Evolutionary conservation across 805 yeast genomes (phyloP), one percentile per base, ranked within the genome.

Genomic region (Candida coquimbonensis): DNA sequence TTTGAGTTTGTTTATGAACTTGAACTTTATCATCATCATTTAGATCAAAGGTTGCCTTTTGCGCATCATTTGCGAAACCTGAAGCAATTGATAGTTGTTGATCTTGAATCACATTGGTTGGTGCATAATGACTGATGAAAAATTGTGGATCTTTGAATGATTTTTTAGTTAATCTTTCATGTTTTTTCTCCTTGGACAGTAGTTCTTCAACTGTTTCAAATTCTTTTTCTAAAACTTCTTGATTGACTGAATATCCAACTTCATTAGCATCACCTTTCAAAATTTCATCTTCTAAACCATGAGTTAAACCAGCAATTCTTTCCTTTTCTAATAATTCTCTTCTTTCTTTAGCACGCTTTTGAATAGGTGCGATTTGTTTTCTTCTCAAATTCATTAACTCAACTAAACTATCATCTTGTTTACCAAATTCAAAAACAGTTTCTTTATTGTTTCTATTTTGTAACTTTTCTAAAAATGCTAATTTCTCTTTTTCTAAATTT

Each of bases 401-500:
- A 36, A 86, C 83, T 60, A 88, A 72, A 52, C 83, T 83, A 53
- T 81, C 87, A 42, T 72, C 74, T 43, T 73, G 70, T 57, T 81
- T 78, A 49, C 81, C 77, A 64, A 89, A 84, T 64, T 93, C 99
- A 62, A 93, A 93, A 4, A 93, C 97, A 0, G 99, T 93, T 61
- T 93, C 98, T 56, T 87, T 83, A 42, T 79, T 70, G 38, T 70
- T 63, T 60, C 96, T 73, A 53, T 86, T 75, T 49, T 79, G 78
- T 49, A 93, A 68, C 55, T 80, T 80, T 6, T 79, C 85, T 52
- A 93, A 72, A 57, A 93, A 82, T 37, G 66, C 74, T 25, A 83
- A 73, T 60, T 86, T 87, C 54, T 85, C 93, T 51, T 73, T 74
- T 54, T 87, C 96, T 44, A 74, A 62, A 58, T 87, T 87, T 29